These are phyloP conservation scores for Cadophora sp. DNA, from an alignment of 2,329 filamentous ascomycete species.

Conservation along the genomic window DNA sequence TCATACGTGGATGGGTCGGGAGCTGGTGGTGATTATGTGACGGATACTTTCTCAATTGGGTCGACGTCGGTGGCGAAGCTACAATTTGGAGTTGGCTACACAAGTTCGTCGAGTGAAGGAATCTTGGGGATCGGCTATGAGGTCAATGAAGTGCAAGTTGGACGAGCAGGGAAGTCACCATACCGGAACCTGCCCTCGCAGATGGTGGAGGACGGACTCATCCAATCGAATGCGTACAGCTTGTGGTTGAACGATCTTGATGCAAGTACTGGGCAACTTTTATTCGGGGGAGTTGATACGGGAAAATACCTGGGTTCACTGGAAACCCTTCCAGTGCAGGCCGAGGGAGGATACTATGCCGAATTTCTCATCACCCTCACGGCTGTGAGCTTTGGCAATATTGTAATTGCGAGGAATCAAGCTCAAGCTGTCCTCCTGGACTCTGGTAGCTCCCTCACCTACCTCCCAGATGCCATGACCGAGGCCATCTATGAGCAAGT, in stretches of 20 bases:
- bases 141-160: constrained; percentile 77
- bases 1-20: constrained; percentile 84
- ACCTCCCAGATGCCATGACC: constrained; percentile 65
- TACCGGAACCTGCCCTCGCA: constrained; percentile 76
- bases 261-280: constrained; percentile 67
- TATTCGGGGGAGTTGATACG: constrained; percentile 79
- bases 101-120: constrained; percentile 66
- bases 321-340: constrained; percentile 71
- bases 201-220: constrained; percentile 65
- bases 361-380: constrained; percentile 77
- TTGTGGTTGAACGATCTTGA: constrained; percentile 78
- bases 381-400: constrained; percentile 55
- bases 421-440: constrained; percentile 72
- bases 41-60: constrained; percentile 72
- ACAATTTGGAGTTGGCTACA: constrained; percentile 78
- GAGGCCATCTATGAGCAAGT: constrained; percentile 63
- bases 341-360: constrained; percentile 55
- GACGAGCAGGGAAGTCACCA: constrained; percentile 56
- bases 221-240: constrained; percentile 73
- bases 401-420: constrained; percentile 53
- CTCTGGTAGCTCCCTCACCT: constrained; percentile 71
- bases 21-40: constrained; percentile 80
- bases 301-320: constrained; percentile 68
- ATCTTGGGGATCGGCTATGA: constrained; percentile 87
- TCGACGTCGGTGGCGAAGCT: constrained; percentile 59